Conservation (phyloP, 805 yeast genomes). For the Babjeviella inositovora region DNA sequence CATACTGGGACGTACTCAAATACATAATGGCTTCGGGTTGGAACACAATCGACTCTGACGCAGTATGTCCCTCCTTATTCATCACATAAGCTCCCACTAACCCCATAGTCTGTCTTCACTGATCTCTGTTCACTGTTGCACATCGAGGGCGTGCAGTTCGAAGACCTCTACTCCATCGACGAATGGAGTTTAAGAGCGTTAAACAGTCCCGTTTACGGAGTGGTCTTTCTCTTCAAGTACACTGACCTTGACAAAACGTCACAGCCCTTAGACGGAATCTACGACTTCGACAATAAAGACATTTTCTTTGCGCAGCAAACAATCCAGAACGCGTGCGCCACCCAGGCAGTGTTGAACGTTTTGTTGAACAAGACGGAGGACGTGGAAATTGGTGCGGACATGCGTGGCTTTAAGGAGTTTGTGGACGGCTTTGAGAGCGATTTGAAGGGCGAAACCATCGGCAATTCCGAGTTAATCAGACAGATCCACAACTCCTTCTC, state of each 20-base stretch:
- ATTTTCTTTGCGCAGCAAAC: constrained; percentile 50
- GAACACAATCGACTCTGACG: constrained; percentile 55
- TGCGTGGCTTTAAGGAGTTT: constrained; percentile 30
- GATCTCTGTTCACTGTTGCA: constrained; percentile 41
- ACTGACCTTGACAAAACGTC: constrained; percentile 17
- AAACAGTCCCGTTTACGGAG: constrained; percentile 32
- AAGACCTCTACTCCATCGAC: constrained; percentile 40
- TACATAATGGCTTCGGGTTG: constrained; percentile 22
- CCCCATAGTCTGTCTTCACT: constrained; percentile 37
- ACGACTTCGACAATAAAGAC: constrained; percentile 14
- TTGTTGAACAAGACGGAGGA: constrained; percentile 23
- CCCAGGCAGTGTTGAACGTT: constrained; percentile 49
- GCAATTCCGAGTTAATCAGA: constrained; percentile 40
- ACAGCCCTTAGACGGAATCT: constrained; percentile 25
- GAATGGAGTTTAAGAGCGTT: constrained; percentile 15
- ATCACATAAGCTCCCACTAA: constrained; percentile 3
- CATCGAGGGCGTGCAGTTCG: constrained; percentile 35
- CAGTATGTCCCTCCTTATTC: constrained; percentile 13
- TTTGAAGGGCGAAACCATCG: constrained; percentile 42
- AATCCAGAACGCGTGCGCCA: constrained; percentile 60
- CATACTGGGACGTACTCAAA: too few species aligned
- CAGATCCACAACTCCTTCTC: constrained; percentile 45
- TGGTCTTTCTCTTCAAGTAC: constrained; percentile 47
- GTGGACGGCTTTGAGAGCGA: constrained; percentile 35
- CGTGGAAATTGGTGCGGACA: constrained; percentile 29